These are phyloP conservation scores for Yamadazyma sp. DNA, from an alignment of 1,139 yeast species.

Conservation along the genomic window DNA sequence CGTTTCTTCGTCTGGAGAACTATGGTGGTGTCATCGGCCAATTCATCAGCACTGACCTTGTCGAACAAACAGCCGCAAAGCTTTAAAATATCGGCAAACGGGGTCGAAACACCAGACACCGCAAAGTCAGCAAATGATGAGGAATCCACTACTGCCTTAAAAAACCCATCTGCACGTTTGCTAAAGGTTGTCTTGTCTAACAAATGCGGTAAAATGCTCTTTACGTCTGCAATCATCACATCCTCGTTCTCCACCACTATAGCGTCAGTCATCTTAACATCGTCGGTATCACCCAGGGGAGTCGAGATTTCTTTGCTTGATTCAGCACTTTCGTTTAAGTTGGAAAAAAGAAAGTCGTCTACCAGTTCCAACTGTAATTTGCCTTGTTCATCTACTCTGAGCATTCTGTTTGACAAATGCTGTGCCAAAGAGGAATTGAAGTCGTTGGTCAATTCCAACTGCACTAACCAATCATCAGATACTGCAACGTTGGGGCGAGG, in stretches of 20 bases:
- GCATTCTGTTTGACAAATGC: constrained; percentile 16
- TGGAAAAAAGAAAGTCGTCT: constrained; percentile 57
- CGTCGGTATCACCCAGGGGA: constrained; percentile 18
- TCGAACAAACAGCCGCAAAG: constrained; percentile 26
- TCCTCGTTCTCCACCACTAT: constrained; percentile 15
- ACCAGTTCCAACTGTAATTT: constrained; percentile 31
- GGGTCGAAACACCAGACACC: constrained; percentile 2
- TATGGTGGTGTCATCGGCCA: neutral
- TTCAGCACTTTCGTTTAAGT: constrained; percentile 34
- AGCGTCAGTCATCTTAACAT: constrained; percentile 11
- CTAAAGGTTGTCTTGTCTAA: constrained; percentile 21
- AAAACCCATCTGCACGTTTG: constrained; percentile 25
- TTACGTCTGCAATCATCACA: constrained; percentile 16
- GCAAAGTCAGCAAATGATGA: constrained; percentile 7
- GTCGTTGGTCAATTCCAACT: constrained; percentile 56
- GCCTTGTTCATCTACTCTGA: constrained; percentile 13
- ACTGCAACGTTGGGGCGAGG: constrained; percentile 42
- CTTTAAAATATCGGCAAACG: constrained; percentile 2
- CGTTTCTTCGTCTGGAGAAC: constrained; percentile 21
- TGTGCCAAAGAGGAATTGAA: constrained; percentile 50
- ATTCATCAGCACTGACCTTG: constrained; percentile 4
- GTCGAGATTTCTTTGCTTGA: constrained; percentile 23
- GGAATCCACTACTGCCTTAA: constrained; percentile 19
- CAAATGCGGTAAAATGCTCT: constrained; percentile 21
- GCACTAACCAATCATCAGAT: constrained; percentile 64